phyloP scores from a whole-genome alignment of 1,284 basidiomycete genomes.

The Ceratorhiza oryzae-sativae region DNA sequence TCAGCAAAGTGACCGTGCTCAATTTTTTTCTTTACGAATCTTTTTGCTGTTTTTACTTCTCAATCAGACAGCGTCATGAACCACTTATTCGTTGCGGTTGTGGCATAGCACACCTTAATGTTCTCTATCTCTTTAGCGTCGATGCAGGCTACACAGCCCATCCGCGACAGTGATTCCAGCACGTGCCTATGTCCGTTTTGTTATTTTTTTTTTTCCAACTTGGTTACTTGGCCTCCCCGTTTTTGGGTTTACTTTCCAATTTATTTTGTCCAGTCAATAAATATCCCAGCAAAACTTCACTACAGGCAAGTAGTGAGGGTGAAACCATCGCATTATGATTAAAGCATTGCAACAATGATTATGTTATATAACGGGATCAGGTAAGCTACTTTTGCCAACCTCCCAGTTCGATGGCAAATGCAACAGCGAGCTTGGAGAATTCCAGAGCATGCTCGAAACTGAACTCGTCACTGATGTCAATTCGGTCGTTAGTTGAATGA shows the following conservation, averaged over 20 bases:
- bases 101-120: not conserved
- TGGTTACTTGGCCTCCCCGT: too few species aligned
- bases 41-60: not conserved
- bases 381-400: constrained; percentile 57
- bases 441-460: constrained; percentile 83
- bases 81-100: too few species aligned
- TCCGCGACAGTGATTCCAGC: constrained; percentile 20
- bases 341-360: too few species aligned
- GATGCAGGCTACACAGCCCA: constrained; percentile 18
- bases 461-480: constrained; percentile 86
- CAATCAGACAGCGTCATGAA: not conserved
- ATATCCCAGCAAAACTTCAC: too few species aligned
- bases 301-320: too few species aligned
- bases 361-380: too few species aligned
- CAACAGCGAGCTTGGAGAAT: constrained; percentile 89
- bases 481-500: constrained; percentile 80
- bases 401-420: constrained; percentile 82
- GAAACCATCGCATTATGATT: too few species aligned
- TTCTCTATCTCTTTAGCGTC: constrained; percentile 21
- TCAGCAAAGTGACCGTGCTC: not conserved
- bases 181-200: not conserved
- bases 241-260: too few species aligned
- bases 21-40: not conserved
- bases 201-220: not conserved
- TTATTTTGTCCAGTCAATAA: constrained; percentile 11